phyloP scores from a whole-genome alignment of 1,139 yeast genomes.

The Magnusiomyces tetraspermus region DNA sequence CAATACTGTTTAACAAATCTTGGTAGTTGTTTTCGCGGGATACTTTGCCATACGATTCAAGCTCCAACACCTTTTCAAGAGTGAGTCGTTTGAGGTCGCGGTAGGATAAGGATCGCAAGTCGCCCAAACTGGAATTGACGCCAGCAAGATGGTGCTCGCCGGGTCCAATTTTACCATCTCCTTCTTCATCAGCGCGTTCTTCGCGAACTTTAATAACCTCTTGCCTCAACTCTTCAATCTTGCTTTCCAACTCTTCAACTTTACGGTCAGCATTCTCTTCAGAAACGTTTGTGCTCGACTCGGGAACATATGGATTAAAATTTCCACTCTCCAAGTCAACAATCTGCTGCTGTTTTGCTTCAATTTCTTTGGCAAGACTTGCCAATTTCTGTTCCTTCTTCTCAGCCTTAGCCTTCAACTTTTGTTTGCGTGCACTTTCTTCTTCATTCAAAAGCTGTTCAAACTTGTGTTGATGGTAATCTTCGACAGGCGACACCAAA shows the following conservation, averaged over 20 bases:
- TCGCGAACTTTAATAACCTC: neutral
- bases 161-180: neutral
- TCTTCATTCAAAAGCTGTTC: slow-evolving; percentile 47
- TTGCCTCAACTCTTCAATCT: neutral
- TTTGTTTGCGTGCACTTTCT: slow-evolving; percentile 17
- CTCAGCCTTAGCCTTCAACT: slow-evolving; percentile 4
- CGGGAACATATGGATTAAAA: slow-evolving; percentile 5
- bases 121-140: slow-evolving; percentile 36
- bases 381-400: slow-evolving; percentile 2
- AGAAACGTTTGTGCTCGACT: neutral
- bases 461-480: slow-evolving; percentile 57
- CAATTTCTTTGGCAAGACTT: neutral
- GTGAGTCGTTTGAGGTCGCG: slow-evolving; percentile 72
- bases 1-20: slow-evolving; percentile 69
- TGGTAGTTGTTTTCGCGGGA: slow-evolving; percentile 69
- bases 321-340: neutral
- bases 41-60: slow-evolving; percentile 61
- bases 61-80: slow-evolving; percentile 62
- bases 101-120: slow-evolving; percentile 49
- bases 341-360: neutral
- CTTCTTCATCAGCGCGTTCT: neutral
- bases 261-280: slow-evolving; percentile 12
- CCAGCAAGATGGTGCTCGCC: slow-evolving; percentile 15
- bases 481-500: slow-evolving; percentile 60
- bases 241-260: neutral